phyloP scores from a whole-genome alignment of 495 filamentous ascomycete species.

The Darksidea phi region DNA sequence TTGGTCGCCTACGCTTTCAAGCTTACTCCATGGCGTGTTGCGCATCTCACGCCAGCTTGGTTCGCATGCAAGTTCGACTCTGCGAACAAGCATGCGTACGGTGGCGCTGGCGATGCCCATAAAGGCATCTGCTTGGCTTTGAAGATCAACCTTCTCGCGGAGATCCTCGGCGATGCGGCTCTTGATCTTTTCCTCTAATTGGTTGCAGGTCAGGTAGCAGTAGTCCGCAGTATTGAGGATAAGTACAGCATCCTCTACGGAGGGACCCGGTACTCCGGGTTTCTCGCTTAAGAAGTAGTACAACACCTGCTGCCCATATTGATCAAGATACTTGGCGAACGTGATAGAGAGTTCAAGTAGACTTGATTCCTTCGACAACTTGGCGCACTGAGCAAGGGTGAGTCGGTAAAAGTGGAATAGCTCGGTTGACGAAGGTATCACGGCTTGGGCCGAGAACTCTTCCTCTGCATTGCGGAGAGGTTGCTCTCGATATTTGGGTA shows the following conservation, averaged over 20 bases:
- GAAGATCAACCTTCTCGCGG: conserved; percentile 74
- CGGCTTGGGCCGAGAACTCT: conserved; percentile 86
- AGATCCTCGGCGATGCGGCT: conserved; percentile 77
- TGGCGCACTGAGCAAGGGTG: conserved; percentile 89
- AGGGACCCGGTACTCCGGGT: conserved; percentile 50
- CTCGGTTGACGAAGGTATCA: conserved; percentile 90
- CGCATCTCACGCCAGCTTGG: conserved; percentile 95
- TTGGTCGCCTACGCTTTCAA: conserved; percentile 94
- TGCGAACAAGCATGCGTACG: conserved; percentile 76
- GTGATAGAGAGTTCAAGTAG: conserved; percentile 82
- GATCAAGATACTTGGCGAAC: conserved; percentile 89
- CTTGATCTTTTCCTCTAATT: conserved; percentile 93
- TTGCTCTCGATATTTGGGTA: conserved; percentile 86
- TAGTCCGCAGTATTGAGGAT: conserved; percentile 97
- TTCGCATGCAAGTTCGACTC: conserved; percentile 78
- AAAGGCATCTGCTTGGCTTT: conserved; percentile 90
- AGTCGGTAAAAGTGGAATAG: conserved; percentile 95
- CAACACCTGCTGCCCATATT: conserved; percentile 91
- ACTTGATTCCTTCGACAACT: conserved; percentile 83
- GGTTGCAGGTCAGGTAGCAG: conserved; percentile 87
- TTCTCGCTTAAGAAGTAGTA: conserved; percentile 69
- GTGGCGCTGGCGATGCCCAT: conserved; percentile 91
- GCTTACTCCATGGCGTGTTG: conserved; percentile 90
- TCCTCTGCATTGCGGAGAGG: conserved; percentile 79
- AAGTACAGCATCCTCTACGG: conserved; percentile 73